Base-by-base conservation (phyloP, 768 basidiomycete species). In the Naganishia vaughanmartiniae region DNA sequence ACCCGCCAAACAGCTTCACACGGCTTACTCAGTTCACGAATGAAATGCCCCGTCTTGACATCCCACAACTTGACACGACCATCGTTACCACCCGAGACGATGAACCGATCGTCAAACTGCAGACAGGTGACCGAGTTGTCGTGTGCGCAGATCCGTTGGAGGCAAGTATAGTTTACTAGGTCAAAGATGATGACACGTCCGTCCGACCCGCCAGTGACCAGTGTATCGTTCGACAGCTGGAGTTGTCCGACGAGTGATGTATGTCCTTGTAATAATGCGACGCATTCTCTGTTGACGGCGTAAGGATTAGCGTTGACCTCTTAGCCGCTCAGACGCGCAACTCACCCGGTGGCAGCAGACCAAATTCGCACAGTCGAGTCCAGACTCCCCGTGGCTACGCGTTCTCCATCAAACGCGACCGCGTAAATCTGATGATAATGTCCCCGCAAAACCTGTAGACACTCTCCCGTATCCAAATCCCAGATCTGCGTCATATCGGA, bases 351-450 rank as follows among this genome's bases (percentile, higher is more conserved):
- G 12, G 85, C 83, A 0, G 91, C 89, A 73, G 90, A 88, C 95
- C 95, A 98, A 0, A 97, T 86, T 4, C 93, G 84, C 4, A 96
- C 90, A 0, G 90, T 92, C n/a, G 92, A 93, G 76, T 97, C 94
- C 73, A 95, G 82, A n/a, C 89, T 89, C 5, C 93, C 94, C 7
- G 91, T 91, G 0, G 89, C 91, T 60, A 94, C 86, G 15, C 87
- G 84, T 21, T 87, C 82, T 0, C 94, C 93, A 75, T 95, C 92
- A 73, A 93, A 94, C 12, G 92, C 91, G 48, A 96, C 90, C 0
- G 89, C 87, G 77, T 97, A 97, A 12, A 96, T 89, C 82, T 93
- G 90, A 76, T 90, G 89, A 66, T 87, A 87, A 79, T 97, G 94
- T 0, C 94, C 94, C 12, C 84, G 75, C 33, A 95, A 86, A 42